Evolutionary conservation across 768 basidiomycete genomes (phyloP).

Genomic region (Mycena vulgaris): DNA sequence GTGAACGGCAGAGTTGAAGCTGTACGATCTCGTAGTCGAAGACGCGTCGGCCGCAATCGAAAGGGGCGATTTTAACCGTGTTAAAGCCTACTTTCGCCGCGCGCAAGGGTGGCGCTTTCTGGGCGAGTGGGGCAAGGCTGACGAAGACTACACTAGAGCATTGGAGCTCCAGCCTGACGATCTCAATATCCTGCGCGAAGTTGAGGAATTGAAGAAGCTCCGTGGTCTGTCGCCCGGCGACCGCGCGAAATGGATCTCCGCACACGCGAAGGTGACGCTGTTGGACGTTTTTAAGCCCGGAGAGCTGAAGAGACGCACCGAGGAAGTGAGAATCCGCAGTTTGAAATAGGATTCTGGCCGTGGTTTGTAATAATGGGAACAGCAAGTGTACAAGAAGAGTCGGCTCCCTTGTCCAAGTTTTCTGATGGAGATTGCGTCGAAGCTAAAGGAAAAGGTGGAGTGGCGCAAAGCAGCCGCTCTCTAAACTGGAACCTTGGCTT

Average conservation of each 20-base stretch:
- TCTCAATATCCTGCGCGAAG: slow-evolving; percentile 4
- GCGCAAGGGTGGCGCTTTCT: slow-evolving; percentile 20
- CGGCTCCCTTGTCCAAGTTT: too few species aligned
- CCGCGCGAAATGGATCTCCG: slow-evolving; percentile 18
- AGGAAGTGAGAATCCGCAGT: neutral
- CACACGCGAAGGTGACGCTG: neutral
- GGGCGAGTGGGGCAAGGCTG: slow-evolving; percentile 23
- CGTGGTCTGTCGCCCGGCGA: slow-evolving; percentile 15
- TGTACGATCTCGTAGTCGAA: slow-evolving; percentile 19
- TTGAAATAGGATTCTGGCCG: neutral
- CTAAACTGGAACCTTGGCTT: too few species aligned
- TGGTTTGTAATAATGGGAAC: neutral
- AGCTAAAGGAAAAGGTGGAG: too few species aligned
- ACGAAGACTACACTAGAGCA: slow-evolving; percentile 20
- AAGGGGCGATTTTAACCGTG: slow-evolving; percentile 13
- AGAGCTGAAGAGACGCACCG: neutral
- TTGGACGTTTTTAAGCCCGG: slow-evolving; percentile 3
- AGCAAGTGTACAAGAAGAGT: neutral
- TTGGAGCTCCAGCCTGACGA: slow-evolving; percentile 22
- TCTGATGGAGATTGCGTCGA: too few species aligned
- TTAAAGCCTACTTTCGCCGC: slow-evolving; percentile 31
- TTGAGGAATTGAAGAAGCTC: slow-evolving; percentile 26
- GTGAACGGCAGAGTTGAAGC: slow-evolving; percentile 16
- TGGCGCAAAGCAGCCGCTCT: too few species aligned
- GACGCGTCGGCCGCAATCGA: slow-evolving; percentile 21